These are phyloP conservation scores for Mycena vulgaris DNA, from an alignment of 768 basidiomycete species.

Conservation along the genomic window DNA sequence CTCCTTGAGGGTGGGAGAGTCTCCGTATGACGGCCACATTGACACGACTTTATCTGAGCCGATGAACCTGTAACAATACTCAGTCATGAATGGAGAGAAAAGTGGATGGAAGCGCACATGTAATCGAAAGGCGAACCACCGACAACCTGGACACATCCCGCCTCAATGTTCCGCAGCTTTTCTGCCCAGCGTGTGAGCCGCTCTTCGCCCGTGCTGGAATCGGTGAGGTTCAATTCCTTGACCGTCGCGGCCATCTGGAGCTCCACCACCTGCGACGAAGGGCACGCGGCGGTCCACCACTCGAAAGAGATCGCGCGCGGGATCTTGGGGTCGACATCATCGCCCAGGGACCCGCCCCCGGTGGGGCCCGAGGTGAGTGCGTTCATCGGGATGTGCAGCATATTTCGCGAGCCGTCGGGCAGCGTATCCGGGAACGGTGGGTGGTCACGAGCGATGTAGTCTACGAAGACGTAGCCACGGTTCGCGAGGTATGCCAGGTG, in stretches of 20 bases:
- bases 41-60: background rate
- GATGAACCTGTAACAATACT: conserved; percentile 12
- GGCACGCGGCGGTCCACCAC: conserved; percentile 31
- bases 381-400: conserved; percentile 36
- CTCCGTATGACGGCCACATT: conserved; percentile 23
- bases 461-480: conserved; percentile 34
- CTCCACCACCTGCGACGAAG: conserved; percentile 5
- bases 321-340: background rate
- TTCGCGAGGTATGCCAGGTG: conserved; percentile 34
- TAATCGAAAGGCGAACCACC: conserved; percentile 30
- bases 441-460: conserved; percentile 32
- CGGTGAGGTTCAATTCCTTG: conserved; percentile 7
- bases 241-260: background rate
- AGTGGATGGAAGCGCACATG: conserved; percentile 8
- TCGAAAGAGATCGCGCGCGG: conserved; percentile 17
- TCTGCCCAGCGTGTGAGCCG: conserved; percentile 17
- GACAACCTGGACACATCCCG: conserved; percentile 20
- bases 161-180: conserved; percentile 27
- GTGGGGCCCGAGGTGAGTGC: conserved; percentile 34
- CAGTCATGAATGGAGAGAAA: background rate
- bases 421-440: conserved; percentile 31
- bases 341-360: conserved; percentile 30
- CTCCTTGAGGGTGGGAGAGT: conserved; percentile 23
- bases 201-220: conserved; percentile 18
- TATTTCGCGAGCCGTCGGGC: conserved; percentile 7